Conservation (phyloP, 2,329 filamentous ascomycete genomes). For the Ophiognomonia clavigignenti-juglandacearum region DNA sequence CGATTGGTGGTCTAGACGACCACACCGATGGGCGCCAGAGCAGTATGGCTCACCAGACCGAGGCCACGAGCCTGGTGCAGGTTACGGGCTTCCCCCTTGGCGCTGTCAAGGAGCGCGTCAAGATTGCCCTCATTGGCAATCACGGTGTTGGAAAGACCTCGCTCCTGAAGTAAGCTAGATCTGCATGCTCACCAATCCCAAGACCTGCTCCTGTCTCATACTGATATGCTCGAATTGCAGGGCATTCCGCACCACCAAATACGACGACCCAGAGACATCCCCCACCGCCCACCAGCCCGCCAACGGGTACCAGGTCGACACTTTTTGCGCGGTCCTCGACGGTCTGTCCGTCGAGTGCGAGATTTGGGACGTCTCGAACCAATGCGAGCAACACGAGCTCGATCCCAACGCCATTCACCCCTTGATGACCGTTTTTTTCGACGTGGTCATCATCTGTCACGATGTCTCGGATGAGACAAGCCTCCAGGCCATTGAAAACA, state of each 20-base stretch:
- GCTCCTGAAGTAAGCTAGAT: background rate
- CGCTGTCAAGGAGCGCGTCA: background rate
- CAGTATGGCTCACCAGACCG: background rate
- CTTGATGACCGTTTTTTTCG: slow-evolving; percentile 21
- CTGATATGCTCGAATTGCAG: too few relatives aligned
- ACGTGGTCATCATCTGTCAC: slow-evolving; percentile 34
- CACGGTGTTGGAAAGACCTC: background rate
- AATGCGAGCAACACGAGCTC: slow-evolving; percentile 5
- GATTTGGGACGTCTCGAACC: slow-evolving; percentile 24
- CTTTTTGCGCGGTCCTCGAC: slow-evolving; percentile 1
- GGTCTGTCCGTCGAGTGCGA: slow-evolving; percentile 14
- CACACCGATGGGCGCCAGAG: slow-evolving; percentile 8
- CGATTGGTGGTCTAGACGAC: background rate
- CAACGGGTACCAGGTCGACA: slow-evolving; percentile 1
- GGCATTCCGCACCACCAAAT: background rate
- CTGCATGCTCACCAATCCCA: too few relatives aligned
- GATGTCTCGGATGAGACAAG: slow-evolving; percentile 25
- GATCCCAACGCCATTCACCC: slow-evolving; percentile 6
- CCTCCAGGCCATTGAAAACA: slow-evolving; percentile 22
- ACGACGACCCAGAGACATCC: background rate
- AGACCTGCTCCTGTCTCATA: too few relatives aligned
- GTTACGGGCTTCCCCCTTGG: background rate
- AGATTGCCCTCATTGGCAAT: slow-evolving; percentile 1
- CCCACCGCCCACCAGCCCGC: background rate
- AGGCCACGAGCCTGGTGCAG: background rate